phyloP scores from a whole-genome alignment of 2,329 filamentous ascomycete genomes.

The Lachnellula hyalina region DNA sequence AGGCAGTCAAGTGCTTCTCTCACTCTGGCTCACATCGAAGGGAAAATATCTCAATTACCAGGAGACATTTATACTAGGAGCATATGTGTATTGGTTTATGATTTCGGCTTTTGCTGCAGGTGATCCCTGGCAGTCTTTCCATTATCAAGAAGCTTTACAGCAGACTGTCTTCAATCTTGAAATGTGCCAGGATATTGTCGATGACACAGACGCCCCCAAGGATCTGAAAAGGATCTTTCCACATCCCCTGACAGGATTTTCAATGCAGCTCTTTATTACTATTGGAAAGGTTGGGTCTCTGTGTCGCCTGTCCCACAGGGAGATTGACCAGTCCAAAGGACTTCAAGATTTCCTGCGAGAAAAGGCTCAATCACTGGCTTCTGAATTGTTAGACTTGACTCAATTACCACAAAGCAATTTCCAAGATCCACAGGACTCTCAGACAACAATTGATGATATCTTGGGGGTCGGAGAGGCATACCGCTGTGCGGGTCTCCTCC shows the following conservation, averaged over 20 bases:
- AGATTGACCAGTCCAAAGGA: neutral
- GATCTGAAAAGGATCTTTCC: conserved; percentile 1
- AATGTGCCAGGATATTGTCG: neutral
- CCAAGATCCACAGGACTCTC: conserved; percentile 3
- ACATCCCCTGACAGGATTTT: conserved; percentile 7
- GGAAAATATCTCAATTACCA: conserved; percentile 4
- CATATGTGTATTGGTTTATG: conserved; percentile 10
- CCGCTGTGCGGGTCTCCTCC: conserved; percentile 9
- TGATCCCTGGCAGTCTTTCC: conserved; percentile 1
- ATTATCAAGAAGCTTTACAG: conserved; percentile 5
- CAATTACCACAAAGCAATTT: neutral
- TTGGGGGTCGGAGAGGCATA: conserved; percentile 9
- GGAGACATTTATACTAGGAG: conserved; percentile 9
- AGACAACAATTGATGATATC: conserved; percentile 7
- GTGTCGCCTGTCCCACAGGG: conserved; percentile 2
- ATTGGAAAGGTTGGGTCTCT: conserved; percentile 7
- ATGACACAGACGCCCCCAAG: neutral
- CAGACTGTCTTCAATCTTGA: neutral
- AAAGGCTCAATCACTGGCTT: neutral
- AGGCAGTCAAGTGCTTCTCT: conserved; percentile 8
- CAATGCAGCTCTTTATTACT: conserved; percentile 1
- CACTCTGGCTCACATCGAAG: conserved; percentile 3
- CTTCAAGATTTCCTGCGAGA: neutral
- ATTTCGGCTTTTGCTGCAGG: conserved; percentile 7
- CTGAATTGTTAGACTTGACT: neutral